Base-by-base conservation (phyloP, 345 rosid genomes). In the Gossypium anomalum region DNA sequence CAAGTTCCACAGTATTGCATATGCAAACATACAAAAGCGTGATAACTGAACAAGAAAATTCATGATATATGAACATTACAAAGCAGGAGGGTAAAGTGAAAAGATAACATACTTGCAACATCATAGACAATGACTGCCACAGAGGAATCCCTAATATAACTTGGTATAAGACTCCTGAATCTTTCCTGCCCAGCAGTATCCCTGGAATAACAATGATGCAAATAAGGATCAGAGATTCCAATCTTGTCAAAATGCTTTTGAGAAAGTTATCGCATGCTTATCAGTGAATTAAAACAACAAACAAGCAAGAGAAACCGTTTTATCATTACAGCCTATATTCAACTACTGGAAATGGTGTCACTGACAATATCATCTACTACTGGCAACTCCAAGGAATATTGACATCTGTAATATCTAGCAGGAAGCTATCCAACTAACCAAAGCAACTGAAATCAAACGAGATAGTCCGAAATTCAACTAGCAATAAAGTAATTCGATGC, bases 171-270 rank as follows among this genome's bases (percentile, higher is more conserved):
- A 86, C 97, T 91, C 83, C 93, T 89, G 79, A 91, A 91, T 75
- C 97, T 81, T 84, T 91, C 97, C 79, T 91, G 97, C 47, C 97
- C 97, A 20, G 97, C 97, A 34, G 97, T 91, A 80, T 91, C 97
- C 97, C 97, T 91, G 85, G 29, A 68, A 80, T 17, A 20, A 23
- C 60, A 23, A 70, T 48, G 14, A 49, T 64, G 25, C 25, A 10
- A 14, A 66, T 9, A 58, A 41, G 27, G 29, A 67, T 65, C 9
- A 23, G 47, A 58, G 20, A 45, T 14, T 27, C 53, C 17, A 4
- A 49, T 49, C 17, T 49, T 49, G 53, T 14, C n/a, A 49, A 49
- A 49, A 49, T 41, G 19, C 7, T 63, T 12, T 29, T 20, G n/a
- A 8, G 63, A 22, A 19, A 9, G n/a, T 47, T 51, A 25, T 20